phyloP scores from a whole-genome alignment of 148 eudicot genomes.

The Cornus kousa region DNA sequence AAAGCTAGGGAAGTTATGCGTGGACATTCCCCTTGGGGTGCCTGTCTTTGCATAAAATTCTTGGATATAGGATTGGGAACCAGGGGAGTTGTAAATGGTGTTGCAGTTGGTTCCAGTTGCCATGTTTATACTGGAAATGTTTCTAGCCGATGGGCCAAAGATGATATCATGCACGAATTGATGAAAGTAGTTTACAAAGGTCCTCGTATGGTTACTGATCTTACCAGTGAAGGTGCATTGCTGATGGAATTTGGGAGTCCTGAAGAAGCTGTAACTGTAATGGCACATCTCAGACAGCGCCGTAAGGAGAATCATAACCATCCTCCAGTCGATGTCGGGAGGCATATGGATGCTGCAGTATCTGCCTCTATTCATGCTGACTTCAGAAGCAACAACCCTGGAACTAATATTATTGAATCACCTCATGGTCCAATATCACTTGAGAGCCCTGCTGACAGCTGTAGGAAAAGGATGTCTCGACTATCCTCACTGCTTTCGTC shows the following conservation, averaged over 20 bases:
- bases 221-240: constrained; percentile 75
- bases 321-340: constrained; percentile 38
- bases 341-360: constrained; percentile 36
- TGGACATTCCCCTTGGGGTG: constrained; percentile 82
- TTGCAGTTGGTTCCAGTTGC: constrained; percentile 79
- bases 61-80: constrained; percentile 83
- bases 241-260: constrained; percentile 85
- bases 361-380: constrained; percentile 33
- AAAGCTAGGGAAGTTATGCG: constrained; percentile 80
- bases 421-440: constrained; percentile 50
- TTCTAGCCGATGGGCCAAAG: constrained; percentile 65
- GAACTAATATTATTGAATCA: constrained; percentile 42
- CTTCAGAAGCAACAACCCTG: constrained; percentile 31
- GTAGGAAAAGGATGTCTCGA: constrained; percentile 17
- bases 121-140: constrained; percentile 79
- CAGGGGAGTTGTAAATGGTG: constrained; percentile 66
- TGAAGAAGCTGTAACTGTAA: constrained; percentile 80
- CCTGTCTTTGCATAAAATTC: constrained; percentile 68
- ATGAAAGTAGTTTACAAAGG: constrained; percentile 56
- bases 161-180: constrained; percentile 75
- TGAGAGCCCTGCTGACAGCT: constrained; percentile 49
- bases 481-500: constrained; percentile 25
- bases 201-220: constrained; percentile 73
- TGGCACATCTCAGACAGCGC: constrained; percentile 62
- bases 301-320: constrained; percentile 46